Conservation (phyloP, 2,329 filamentous ascomycete species). For the Fusarium protoensiforme region DNA sequence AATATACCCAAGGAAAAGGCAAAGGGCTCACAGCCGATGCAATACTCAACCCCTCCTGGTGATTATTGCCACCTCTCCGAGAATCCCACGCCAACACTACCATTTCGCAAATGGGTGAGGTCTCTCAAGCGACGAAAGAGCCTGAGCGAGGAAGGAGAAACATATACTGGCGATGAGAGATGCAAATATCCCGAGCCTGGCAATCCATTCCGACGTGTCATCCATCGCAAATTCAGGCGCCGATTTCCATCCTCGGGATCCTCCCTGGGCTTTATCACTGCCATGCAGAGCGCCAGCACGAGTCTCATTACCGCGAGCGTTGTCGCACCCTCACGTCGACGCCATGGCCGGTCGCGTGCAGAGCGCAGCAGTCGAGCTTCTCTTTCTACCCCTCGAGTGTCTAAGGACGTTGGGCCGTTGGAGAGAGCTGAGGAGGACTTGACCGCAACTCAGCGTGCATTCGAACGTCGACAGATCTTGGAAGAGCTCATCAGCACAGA, state of each 20-base stretch:
- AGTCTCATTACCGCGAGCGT: slow-evolving; percentile 81
- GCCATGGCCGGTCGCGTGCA: slow-evolving; percentile 65
- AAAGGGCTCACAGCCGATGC: background rate
- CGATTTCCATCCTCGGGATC: slow-evolving; percentile 76
- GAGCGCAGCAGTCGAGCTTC: slow-evolving; percentile 73
- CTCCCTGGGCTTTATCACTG: slow-evolving; percentile 83
- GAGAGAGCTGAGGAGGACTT: slow-evolving; percentile 71
- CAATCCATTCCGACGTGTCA: slow-evolving; percentile 1
- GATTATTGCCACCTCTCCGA: slow-evolving; percentile 14
- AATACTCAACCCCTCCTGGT: slow-evolving; percentile 39
- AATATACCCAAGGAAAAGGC: slow-evolving; percentile 4
- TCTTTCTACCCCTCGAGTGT: slow-evolving; percentile 67
- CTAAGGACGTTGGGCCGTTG: slow-evolving; percentile 71
- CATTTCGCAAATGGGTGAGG: slow-evolving; percentile 80
- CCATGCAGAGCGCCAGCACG: slow-evolving; percentile 82
- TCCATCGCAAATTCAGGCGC: slow-evolving; percentile 46
- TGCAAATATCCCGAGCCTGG: slow-evolving; percentile 14
- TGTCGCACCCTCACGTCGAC: slow-evolving; percentile 68
- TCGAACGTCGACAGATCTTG: slow-evolving; percentile 81
- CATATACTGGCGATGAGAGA: slow-evolving; percentile 1
- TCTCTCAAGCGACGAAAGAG: slow-evolving; percentile 70
- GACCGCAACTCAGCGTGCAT: slow-evolving; percentile 75
- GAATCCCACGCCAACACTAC: slow-evolving; percentile 45
- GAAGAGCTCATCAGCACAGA: slow-evolving; percentile 90
- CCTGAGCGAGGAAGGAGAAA: slow-evolving; percentile 45